Percentiles rank a stretch among this genome's conserved stretches.
These are phyloP conservation scores for Apiotrichum siamense DNA, from an alignment of 1,284 basidiomycete genomes.

Conservation along the genomic window DNA sequence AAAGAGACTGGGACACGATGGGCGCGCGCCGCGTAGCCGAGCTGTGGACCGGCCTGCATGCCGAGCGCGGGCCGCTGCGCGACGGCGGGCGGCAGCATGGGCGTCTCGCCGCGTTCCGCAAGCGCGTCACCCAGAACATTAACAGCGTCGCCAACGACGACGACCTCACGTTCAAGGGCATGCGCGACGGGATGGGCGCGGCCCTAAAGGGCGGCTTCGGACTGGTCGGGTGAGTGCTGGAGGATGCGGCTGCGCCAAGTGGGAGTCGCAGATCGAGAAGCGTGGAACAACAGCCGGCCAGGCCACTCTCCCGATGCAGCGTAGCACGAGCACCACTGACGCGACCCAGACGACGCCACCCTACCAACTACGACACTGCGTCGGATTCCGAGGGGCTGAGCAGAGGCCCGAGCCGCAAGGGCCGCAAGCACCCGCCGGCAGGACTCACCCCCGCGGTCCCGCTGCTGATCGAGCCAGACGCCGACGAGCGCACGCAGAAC, in stretches of 20 bases:
- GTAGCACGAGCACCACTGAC: neutral
- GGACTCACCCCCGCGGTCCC: no score
- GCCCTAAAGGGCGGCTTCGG: slow-evolving; percentile 35
- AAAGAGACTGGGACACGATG: slow-evolving; percentile 41
- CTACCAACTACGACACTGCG: slow-evolving; percentile 29
- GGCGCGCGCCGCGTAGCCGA: slow-evolving; percentile 38
- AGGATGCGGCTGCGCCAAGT: no score
- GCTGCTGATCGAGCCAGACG: slow-evolving; percentile 30
- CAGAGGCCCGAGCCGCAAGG: slow-evolving; percentile 1
- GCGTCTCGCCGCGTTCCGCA: slow-evolving; percentile 5
- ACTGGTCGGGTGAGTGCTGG: slow-evolving; percentile 27
- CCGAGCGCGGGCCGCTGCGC: neutral
- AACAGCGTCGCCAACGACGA: slow-evolving; percentile 8
- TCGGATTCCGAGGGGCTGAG: slow-evolving; percentile 35
- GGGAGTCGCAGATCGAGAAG: neutral
- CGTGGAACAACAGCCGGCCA: neutral
- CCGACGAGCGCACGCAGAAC: neutral
- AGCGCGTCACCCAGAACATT: slow-evolving; percentile 3
- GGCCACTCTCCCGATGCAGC: neutral
- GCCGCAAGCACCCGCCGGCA: no score
- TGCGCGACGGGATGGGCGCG: slow-evolving; percentile 26
- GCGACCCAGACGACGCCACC: slow-evolving; percentile 1
- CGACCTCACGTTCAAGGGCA: slow-evolving; percentile 25
- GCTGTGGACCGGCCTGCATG: slow-evolving; percentile 34
- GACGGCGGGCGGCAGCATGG: slow-evolving; percentile 1